A percentile compares a stretch with the other conserved stretches of the same genome.
These are phyloP conservation scores for Leccinellum albellum DNA, from an alignment of 768 basidiomycete species.

Conservation along the genomic window DNA sequence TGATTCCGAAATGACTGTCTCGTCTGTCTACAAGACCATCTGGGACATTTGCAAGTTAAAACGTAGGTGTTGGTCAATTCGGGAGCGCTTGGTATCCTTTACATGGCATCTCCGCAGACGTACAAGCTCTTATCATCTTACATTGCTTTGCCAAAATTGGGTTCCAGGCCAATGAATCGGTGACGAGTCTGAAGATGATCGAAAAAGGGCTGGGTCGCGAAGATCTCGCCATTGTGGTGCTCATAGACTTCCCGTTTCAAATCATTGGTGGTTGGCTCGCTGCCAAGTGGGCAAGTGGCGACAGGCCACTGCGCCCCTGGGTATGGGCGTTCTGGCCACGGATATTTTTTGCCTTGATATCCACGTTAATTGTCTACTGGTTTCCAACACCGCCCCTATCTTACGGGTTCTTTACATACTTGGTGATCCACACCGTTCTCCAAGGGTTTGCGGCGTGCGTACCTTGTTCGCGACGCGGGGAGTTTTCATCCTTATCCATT, in stretches of 20 bases:
- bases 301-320: slow-evolving; percentile 82
- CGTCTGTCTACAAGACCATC: slow-evolving; percentile 88
- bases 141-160: slow-evolving; percentile 93
- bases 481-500: slow-evolving; percentile 3
- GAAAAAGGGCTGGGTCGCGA: slow-evolving; percentile 96
- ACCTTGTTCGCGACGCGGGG: neutral
- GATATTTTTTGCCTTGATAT: slow-evolving; percentile 64
- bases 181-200: slow-evolving; percentile 87
- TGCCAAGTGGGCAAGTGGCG: slow-evolving; percentile 84
- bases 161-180: slow-evolving; percentile 91
- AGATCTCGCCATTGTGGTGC: slow-evolving; percentile 91
- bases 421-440: slow-evolving; percentile 78
- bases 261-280: slow-evolving; percentile 93
- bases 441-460: slow-evolving; percentile 83
- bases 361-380: slow-evolving; percentile 73
- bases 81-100: neutral
- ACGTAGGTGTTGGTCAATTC: slow-evolving; percentile 47
- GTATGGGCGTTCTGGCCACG: slow-evolving; percentile 88
- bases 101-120: slow-evolving; percentile 49
- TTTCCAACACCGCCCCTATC: slow-evolving; percentile 80
- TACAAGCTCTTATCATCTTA: slow-evolving; percentile 81
- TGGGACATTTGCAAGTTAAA: slow-evolving; percentile 89
- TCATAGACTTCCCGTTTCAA: slow-evolving; percentile 98
- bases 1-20: slow-evolving; percentile 86
- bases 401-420: slow-evolving; percentile 70